Conservation (phyloP, 768 basidiomycete genomes). For the Amanita rimosa region DNA sequence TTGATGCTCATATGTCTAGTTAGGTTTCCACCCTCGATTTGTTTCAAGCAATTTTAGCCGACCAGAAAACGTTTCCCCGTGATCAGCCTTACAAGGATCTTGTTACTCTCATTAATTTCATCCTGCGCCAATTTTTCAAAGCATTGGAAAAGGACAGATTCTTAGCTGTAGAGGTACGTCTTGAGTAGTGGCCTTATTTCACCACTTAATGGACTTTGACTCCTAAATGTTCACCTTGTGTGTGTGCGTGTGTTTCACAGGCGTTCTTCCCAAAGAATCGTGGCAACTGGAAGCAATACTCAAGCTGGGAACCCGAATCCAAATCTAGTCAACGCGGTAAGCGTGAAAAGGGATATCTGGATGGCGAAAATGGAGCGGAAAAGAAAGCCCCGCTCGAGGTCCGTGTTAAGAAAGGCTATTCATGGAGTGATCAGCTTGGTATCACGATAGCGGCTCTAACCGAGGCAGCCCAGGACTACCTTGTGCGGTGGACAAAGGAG, state of each 20-base stretch:
- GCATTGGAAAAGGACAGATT: constrained; percentile 74
- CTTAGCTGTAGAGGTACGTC: constrained; percentile 74
- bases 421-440: constrained; percentile 84
- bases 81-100: constrained; percentile 79
- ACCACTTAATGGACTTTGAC: neutral
- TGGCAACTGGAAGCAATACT: constrained; percentile 77
- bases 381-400: constrained; percentile 49
- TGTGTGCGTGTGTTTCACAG: constrained; percentile 23
- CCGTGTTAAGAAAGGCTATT: constrained; percentile 76
- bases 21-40: constrained; percentile 85
- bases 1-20: neutral
- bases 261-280: constrained; percentile 87
- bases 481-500: constrained; percentile 75
- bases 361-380: neutral
- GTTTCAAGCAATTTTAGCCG: constrained; percentile 79
- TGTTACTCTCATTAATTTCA: constrained; percentile 69
- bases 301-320: constrained; percentile 59
- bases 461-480: constrained; percentile 47
- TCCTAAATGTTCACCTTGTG: neutral
- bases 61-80: constrained; percentile 68
- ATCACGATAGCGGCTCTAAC: constrained; percentile 70
- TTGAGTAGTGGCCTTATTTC: neutral
- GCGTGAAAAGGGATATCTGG: constrained; percentile 19
- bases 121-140: constrained; percentile 93
- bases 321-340: constrained; percentile 24